Conservation (phyloP, 139 green algal genomes). For the Volvox reticuliferus region DNA sequence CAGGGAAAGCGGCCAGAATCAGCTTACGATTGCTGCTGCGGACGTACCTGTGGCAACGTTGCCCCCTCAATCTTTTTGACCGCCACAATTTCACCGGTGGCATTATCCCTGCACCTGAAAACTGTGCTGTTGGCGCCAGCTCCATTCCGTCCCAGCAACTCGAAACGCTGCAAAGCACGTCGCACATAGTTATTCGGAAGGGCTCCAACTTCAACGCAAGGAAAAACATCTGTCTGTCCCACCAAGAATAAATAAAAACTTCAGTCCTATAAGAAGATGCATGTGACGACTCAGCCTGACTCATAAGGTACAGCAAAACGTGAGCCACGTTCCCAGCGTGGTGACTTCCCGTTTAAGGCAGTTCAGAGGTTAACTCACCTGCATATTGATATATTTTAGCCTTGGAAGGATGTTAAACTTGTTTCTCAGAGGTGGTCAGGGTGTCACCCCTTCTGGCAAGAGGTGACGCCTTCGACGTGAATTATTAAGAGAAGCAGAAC, state of each 20-base stretch:
- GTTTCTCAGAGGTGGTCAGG: too few relatives aligned
- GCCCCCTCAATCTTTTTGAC: conserved; percentile 34
- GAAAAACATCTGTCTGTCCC: neutral
- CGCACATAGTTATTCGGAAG: neutral
- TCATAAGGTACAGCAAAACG: neutral
- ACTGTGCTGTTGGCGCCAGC: conserved; percentile 36
- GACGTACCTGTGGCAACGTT: neutral
- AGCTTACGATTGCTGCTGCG: too few relatives aligned
- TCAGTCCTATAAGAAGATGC: neutral
- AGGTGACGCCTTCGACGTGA: too few relatives aligned
- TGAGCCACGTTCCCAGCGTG: conserved; percentile 1
- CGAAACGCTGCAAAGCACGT: conserved; percentile 24
- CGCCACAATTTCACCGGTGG: neutral
- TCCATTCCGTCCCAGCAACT: conserved; percentile 22
- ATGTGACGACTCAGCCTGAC: conserved; percentile 2
- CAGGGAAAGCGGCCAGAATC: too few relatives aligned
- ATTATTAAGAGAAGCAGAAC: too few relatives aligned
- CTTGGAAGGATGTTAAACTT: too few relatives aligned
- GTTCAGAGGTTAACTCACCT: neutral
- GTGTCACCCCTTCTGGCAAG: too few relatives aligned
- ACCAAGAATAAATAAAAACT: neutral
- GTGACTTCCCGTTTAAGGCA: neutral
- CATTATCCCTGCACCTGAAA: neutral
- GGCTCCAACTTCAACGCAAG: neutral
- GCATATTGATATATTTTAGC: neutral